A percentile compares a stretch with the other conserved stretches of the same genome.
Conservation (phyloP, 306 rosid genomes). For the Benincasa hispida region DNA sequence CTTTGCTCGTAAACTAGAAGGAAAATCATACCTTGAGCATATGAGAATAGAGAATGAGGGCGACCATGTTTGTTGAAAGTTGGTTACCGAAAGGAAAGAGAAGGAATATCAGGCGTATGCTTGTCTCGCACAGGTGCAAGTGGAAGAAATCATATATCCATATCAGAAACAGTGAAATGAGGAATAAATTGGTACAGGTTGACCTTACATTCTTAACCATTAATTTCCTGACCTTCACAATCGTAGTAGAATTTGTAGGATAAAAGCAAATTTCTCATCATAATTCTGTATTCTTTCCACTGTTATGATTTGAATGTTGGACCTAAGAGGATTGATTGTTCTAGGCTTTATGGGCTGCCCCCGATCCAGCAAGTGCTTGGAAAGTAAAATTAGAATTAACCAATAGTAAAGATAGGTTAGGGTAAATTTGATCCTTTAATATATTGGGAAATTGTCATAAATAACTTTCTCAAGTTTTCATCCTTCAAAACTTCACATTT, state of each 20-base stretch:
- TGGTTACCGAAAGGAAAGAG: neutral
- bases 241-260: too few relatives aligned
- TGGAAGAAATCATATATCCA: neutral
- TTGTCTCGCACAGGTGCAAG: neutral
- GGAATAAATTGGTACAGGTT: neutral
- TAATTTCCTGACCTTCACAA: neutral
- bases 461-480: too few relatives aligned
- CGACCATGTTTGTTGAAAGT: neutral
- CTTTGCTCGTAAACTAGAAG: slow-evolving; percentile 24
- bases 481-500: too few relatives aligned
- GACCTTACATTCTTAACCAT: neutral
- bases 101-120: neutral
- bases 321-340: neutral
- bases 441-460: neutral
- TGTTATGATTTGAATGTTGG: neutral
- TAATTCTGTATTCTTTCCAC: neutral
- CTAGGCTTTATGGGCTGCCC: neutral
- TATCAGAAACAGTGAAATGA: neutral
- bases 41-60: slow-evolving; percentile 9
- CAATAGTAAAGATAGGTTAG: neutral
- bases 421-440: neutral
- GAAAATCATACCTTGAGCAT: slow-evolving; percentile 19
- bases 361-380: neutral
- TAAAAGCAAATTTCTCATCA: neutral
- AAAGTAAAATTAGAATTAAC: neutral